phyloP scores from a whole-genome alignment of 2,329 filamentous ascomycete genomes.

The Calonectria naviculata region DNA sequence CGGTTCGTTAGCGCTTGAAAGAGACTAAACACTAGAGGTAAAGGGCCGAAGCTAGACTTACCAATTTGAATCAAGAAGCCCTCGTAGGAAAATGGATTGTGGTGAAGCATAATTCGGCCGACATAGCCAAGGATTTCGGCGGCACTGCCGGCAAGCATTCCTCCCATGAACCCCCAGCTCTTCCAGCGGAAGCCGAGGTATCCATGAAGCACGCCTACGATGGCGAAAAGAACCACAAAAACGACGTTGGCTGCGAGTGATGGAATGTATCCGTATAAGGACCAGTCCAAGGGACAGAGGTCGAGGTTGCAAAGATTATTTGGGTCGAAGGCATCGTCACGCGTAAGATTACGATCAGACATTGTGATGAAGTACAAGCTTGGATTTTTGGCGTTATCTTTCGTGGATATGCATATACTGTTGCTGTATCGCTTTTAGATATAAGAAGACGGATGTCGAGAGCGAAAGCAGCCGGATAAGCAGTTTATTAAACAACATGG shows the following conservation, averaged over 20 bases:
- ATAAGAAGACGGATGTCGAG: neutral
- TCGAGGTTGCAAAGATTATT: slow-evolving; percentile 59
- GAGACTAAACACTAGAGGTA: no score
- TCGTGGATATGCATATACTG: neutral
- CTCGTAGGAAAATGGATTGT: slow-evolving; percentile 67
- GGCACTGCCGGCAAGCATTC: slow-evolving; percentile 66
- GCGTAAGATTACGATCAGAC: slow-evolving; percentile 28
- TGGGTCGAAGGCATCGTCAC: slow-evolving; percentile 52
- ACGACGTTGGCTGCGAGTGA: slow-evolving; percentile 62
- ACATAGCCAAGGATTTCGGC: slow-evolving; percentile 72
- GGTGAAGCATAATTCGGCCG: slow-evolving; percentile 67
- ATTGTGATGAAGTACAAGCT: neutral
- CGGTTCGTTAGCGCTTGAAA: neutral
- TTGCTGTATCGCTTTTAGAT: neutral
- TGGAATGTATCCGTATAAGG: slow-evolving; percentile 66
- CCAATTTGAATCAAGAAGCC: slow-evolving; percentile 74
- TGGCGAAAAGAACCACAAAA: slow-evolving; percentile 62
- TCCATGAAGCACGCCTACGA: slow-evolving; percentile 52
- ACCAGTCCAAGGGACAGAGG: slow-evolving; percentile 57
- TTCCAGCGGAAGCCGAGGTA: slow-evolving; percentile 58
- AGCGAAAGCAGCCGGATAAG: neutral
- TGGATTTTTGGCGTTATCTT: neutral
- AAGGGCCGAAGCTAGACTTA: slow-evolving; percentile 48
- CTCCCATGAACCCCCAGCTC: slow-evolving; percentile 59
- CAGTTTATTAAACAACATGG: neutral